These are phyloP conservation scores for Hirsutella thompsonii DNA, from an alignment of 2,329 filamentous ascomycete species.

Conservation along the genomic window DNA sequence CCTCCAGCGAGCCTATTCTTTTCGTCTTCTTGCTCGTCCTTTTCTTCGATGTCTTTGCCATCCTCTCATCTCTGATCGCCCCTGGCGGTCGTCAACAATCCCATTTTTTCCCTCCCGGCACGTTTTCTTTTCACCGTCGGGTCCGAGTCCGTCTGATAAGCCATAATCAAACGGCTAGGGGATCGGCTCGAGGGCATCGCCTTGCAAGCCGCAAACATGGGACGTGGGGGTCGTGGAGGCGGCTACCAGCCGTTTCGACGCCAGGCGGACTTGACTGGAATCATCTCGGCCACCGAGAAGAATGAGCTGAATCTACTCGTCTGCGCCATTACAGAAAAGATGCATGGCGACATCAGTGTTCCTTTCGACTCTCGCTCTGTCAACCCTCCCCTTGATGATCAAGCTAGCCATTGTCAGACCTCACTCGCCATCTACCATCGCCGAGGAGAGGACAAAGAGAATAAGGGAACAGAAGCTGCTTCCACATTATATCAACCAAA, in stretches of 20 bases:
- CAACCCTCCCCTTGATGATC: conserved; percentile 16
- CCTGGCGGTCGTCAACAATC: background rate
- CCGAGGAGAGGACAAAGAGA: conserved; percentile 10
- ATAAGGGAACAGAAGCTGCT: background rate
- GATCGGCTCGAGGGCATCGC: background rate
- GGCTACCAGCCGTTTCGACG: conserved; percentile 23
- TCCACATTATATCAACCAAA: conserved; percentile 1
- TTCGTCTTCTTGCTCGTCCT: background rate
- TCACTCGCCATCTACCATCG: conserved; percentile 17
- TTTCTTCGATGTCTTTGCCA: background rate
- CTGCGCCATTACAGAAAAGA: conserved; percentile 38
- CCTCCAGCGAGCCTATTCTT: background rate
- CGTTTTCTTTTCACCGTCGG: background rate
- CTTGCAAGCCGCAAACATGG: conserved; percentile 17
- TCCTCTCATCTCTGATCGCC: background rate
- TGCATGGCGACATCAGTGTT: conserved; percentile 37
- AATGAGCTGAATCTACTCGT: conserved; percentile 39
- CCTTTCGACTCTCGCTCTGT: conserved; percentile 36
- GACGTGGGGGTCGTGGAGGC: conserved; percentile 22
- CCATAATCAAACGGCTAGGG: background rate
- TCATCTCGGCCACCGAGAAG: conserved; percentile 34
- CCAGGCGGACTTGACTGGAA: conserved; percentile 36
- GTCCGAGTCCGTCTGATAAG: background rate
- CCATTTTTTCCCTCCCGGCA: background rate
- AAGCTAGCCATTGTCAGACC: conserved; percentile 22